Evolutionary conservation across 2,329 filamentous ascomycete genomes (phyloP).

Genomic region (Aspergillus eucalypticola): DNA sequence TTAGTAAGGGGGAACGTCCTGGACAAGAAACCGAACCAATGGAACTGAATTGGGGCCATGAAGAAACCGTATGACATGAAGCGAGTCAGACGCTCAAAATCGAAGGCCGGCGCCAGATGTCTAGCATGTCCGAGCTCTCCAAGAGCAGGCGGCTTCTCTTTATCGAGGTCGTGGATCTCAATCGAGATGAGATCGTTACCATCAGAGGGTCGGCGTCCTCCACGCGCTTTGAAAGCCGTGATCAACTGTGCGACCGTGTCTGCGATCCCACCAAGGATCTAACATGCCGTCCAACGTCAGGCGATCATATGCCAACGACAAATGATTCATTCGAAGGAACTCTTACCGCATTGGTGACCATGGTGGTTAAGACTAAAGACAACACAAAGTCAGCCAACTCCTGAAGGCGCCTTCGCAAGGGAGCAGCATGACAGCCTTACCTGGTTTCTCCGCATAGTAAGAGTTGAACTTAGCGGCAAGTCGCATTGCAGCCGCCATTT

Average conservation of each 20-base stretch:
- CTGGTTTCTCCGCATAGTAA: slow-evolving; percentile 87
- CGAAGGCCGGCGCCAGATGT: slow-evolving; percentile 75
- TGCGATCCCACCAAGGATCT: slow-evolving; percentile 87
- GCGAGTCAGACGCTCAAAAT: slow-evolving; percentile 89
- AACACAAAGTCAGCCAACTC: slow-evolving; percentile 20
- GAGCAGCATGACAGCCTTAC: slow-evolving; percentile 50
- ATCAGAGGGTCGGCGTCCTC: slow-evolving; percentile 59
- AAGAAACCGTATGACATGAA: slow-evolving; percentile 98
- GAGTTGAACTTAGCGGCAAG: slow-evolving; percentile 85
- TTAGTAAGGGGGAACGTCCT: slow-evolving; percentile 82
- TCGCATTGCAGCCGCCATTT: slow-evolving; percentile 82
- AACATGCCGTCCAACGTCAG: slow-evolving; percentile 14
- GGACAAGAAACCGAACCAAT: slow-evolving; percentile 89
- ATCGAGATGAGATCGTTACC: slow-evolving; percentile 74
- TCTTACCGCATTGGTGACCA: slow-evolving; percentile 92
- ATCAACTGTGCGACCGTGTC: slow-evolving; percentile 95
- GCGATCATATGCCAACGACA: slow-evolving; percentile 8
- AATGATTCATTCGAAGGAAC: background rate
- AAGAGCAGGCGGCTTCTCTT: slow-evolving; percentile 68
- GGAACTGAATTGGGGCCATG: slow-evolving; percentile 93
- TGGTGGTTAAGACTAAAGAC: slow-evolving; percentile 81
- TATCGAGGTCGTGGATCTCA: slow-evolving; percentile 84
- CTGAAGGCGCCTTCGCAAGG: background rate
- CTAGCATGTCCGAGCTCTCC: slow-evolving; percentile 67
- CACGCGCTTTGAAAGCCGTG: slow-evolving; percentile 68